Conservation (phyloP, 2,329 filamentous ascomycete species). For the Fusarium sp. region DNA sequence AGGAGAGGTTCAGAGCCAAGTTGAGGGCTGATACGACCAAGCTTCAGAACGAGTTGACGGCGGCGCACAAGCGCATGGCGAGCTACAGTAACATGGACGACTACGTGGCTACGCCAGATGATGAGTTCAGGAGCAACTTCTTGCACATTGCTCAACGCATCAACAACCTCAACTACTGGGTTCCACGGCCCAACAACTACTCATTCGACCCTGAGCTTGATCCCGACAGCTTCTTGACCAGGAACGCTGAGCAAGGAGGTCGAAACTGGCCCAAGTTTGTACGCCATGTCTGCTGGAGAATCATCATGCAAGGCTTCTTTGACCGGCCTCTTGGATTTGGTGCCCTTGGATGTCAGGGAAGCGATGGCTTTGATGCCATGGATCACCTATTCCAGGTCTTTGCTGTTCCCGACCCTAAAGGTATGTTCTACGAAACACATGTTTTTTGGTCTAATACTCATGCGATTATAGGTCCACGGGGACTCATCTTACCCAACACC, state of each 20-base stretch:
- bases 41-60: neutral
- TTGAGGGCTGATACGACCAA: neutral
- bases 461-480: neutral
- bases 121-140: conserved; percentile 10
- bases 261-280: conserved; percentile 26
- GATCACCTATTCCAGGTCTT: conserved; percentile 13
- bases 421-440: neutral
- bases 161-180: conserved; percentile 18
- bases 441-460: conserved; percentile 4
- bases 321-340: conserved; percentile 16
- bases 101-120: conserved; percentile 12
- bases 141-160: conserved; percentile 2
- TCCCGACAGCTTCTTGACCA: conserved; percentile 6
- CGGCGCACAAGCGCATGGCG: conserved; percentile 12
- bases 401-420: neutral
- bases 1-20: neutral
- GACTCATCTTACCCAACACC: conserved; percentile 8
- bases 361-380: conserved; percentile 13
- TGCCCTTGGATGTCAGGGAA: conserved; percentile 3
- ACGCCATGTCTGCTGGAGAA: conserved; percentile 18
- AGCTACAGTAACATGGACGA: conserved; percentile 12
- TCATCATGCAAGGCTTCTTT: conserved; percentile 14
- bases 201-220: conserved; percentile 2
- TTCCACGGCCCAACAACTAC: neutral
- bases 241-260: conserved; percentile 17